These are phyloP conservation scores for Thecamonas trahens DNA, from an alignment of 78 protist genomes.

Conservation along the genomic window DNA sequence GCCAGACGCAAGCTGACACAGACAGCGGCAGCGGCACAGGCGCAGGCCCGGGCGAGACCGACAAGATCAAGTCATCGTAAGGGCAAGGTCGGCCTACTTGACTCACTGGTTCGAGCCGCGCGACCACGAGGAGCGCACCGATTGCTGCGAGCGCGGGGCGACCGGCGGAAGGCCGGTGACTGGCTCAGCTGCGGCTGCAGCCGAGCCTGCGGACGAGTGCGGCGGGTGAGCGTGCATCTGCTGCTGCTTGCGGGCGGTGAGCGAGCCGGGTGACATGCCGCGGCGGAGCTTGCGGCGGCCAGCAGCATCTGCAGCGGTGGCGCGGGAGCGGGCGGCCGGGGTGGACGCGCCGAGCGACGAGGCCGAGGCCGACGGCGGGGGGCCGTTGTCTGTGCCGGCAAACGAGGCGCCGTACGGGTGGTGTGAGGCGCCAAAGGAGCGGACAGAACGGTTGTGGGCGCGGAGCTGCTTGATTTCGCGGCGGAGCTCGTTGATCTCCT, in stretches of 20 bases:
- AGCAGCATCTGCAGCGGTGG: too few species aligned
- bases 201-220: not conserved
- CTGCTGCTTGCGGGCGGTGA: too few species aligned
- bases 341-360: too few species aligned
- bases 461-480: slow-evolving; percentile 27
- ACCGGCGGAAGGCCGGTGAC: not conserved
- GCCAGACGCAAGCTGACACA: too few species aligned
- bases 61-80: too few species aligned
- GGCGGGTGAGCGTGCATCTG: not conserved
- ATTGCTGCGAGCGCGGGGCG: too few species aligned
- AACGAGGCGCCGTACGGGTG: not conserved
- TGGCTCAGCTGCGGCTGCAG: not conserved
- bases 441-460: not conserved
- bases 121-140: not conserved
- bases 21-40: not conserved
- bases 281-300: too few species aligned
- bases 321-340: too few species aligned
- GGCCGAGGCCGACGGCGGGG: too few species aligned
- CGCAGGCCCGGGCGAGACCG: not conserved
- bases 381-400: not conserved
- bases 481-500: slow-evolving; percentile 53
- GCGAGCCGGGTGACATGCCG: too few species aligned
- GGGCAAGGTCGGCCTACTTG: too few species aligned
- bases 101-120: not conserved
- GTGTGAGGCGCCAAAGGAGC: not conserved